phyloP scores from a whole-genome alignment of 2,329 filamentous ascomycete genomes.

The Colletotrichum incanum region DNA sequence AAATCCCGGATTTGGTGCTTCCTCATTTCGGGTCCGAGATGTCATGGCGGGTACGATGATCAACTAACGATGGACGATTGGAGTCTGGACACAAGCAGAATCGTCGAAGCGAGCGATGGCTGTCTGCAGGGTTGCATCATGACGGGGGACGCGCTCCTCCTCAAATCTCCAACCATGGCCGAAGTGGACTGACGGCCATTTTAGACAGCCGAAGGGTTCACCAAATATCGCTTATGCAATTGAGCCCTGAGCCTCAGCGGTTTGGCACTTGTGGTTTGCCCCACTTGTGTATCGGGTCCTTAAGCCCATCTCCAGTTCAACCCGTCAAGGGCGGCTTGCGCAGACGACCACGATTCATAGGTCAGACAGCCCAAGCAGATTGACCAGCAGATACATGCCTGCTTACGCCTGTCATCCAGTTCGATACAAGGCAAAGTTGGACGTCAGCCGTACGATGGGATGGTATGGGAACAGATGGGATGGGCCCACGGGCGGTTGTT shows the following conservation, averaged over 20 bases:
- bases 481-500: conserved; percentile 10
- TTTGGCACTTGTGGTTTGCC: neutral
- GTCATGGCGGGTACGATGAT: conserved; percentile 12
- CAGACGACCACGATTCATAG: neutral
- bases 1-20: neutral
- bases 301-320: conserved; percentile 4
- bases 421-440: neutral
- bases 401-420: neutral
- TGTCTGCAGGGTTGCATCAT: conserved; percentile 28
- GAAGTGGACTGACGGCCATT: neutral
- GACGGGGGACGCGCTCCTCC: conserved; percentile 20
- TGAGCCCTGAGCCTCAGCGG: conserved; percentile 1
- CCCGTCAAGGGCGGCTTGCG: neutral
- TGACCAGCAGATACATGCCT: conserved; percentile 8
- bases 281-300: conserved; percentile 1
- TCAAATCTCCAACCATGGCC: conserved; percentile 30
- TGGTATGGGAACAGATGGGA: conserved; percentile 28
- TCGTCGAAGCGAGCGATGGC: conserved; percentile 6
- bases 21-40: conserved; percentile 11
- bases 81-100: conserved; percentile 7
- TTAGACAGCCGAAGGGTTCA: conserved; percentile 13
- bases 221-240: conserved; percentile 33
- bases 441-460: conserved; percentile 8
- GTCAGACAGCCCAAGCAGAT: neutral
- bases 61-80: neutral